Percentiles rank a stretch among this genome's conserved stretches.
phyloP scores from a whole-genome alignment of 139 green algal species.

The Chara braunii region DNA sequence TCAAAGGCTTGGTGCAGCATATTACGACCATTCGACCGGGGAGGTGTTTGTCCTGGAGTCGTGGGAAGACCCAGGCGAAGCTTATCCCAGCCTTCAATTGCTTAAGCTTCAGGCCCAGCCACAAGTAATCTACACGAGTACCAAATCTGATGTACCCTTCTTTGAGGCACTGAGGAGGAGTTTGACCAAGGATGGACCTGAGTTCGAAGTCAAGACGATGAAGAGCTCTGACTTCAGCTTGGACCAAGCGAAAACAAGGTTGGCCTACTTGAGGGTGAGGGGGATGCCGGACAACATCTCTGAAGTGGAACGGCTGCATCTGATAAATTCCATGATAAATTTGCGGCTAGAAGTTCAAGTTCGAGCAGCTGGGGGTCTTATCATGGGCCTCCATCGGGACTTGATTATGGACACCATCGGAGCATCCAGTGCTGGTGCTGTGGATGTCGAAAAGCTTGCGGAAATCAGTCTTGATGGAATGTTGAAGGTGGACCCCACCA shows the following conservation, averaged over 20 bases:
- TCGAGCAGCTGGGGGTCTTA: conserved; percentile 25
- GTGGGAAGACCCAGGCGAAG: neutral
- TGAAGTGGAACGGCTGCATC: conserved; percentile 19
- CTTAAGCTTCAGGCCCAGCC: neutral
- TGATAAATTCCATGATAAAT: conserved; percentile 30
- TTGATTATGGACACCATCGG: conserved; percentile 27
- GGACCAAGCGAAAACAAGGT: conserved; percentile 31
- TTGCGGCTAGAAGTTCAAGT: conserved; percentile 31
- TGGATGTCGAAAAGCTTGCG: conserved; percentile 1
- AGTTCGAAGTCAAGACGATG: conserved; percentile 25
- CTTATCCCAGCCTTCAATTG: neutral
- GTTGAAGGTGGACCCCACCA: conserved; percentile 22
- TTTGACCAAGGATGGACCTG: conserved; percentile 2
- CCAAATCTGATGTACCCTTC: conserved; percentile 2
- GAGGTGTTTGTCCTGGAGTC: neutral
- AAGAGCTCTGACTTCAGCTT: conserved; percentile 30
- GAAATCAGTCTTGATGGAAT: conserved; percentile 9
- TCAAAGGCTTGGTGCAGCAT: neutral
- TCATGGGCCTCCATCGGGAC: conserved; percentile 27
- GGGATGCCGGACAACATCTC: conserved; percentile 28
- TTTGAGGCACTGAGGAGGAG: neutral
- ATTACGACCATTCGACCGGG: neutral
- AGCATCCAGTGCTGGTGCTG: neutral
- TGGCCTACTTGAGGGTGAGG: conserved; percentile 10
- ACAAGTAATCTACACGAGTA: neutral